Conservation (phyloP, 2,329 filamentous ascomycete genomes). For the Scolecobasidium constrictum region DNA sequence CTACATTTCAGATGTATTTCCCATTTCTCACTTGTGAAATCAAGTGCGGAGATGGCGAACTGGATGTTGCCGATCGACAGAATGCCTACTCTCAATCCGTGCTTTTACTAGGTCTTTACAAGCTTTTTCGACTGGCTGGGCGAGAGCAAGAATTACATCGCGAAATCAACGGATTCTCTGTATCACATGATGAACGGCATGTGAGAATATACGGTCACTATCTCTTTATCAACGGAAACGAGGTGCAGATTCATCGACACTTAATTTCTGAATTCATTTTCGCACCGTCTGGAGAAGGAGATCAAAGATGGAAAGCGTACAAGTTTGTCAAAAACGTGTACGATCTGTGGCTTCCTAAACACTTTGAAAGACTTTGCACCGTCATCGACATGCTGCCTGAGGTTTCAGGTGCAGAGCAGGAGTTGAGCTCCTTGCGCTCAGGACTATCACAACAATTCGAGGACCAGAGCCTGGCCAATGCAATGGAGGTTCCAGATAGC, state of each 20-base stretch:
- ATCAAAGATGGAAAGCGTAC: slow-evolving; percentile 5
- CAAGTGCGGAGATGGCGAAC: slow-evolving; percentile 21
- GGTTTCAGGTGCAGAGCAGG: slow-evolving; percentile 4
- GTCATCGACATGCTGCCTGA: slow-evolving; percentile 3
- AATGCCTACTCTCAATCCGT: slow-evolving; percentile 3
- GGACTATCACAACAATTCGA: slow-evolving; percentile 6
- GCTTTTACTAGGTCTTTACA: neutral
- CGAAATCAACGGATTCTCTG: slow-evolving; percentile 16
- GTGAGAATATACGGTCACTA: slow-evolving; percentile 7
- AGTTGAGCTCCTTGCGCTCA: slow-evolving; percentile 3
- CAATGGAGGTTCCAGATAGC: slow-evolving; percentile 11
- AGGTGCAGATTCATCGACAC: slow-evolving; percentile 13
- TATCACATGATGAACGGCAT: slow-evolving; percentile 5
- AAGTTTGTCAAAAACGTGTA: slow-evolving; percentile 2
- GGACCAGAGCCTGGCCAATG: slow-evolving; percentile 4
- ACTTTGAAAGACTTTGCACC: slow-evolving; percentile 1
- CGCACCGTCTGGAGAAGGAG: neutral
- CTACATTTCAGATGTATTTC: slow-evolving; percentile 5
- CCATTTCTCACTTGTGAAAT: slow-evolving; percentile 9
- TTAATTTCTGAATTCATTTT: neutral
- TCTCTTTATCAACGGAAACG: neutral
- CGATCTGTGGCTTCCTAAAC: neutral
- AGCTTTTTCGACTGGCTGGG: neutral
- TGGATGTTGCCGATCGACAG: slow-evolving; percentile 19
- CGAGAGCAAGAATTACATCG: slow-evolving; percentile 22